These are phyloP conservation scores for Sporothrix inflata DNA, from an alignment of 2,329 filamentous ascomycete genomes.

Conservation along the genomic window DNA sequence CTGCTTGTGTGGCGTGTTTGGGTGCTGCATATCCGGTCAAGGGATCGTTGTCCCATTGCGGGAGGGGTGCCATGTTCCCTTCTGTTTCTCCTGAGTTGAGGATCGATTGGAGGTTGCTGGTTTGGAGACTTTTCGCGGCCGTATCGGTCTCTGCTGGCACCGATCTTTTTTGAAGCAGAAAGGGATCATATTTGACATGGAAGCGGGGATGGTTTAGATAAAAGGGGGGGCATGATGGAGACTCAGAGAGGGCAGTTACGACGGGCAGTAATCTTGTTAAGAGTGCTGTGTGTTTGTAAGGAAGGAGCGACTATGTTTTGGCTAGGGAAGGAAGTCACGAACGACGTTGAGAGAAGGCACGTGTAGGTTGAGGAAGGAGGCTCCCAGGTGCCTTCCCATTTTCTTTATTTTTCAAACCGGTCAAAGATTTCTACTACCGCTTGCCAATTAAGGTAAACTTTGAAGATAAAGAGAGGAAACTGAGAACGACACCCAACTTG, in stretches of 20 bases:
- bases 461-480: not conserved
- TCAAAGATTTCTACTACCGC: not conserved
- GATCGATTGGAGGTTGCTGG: not conserved
- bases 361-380: not conserved
- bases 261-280: not conserved
- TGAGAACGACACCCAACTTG: not conserved
- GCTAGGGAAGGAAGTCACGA: conserved; percentile 3
- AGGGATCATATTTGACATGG: not conserved
- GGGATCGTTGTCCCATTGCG: not conserved
- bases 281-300: not conserved
- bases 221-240: not conserved
- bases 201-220: not conserved
- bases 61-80: not conserved
- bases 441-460: not conserved
- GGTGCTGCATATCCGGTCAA: not conserved
- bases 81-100: too few species aligned
- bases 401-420: too few species aligned
- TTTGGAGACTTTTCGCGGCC: not conserved
- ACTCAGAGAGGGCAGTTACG: not conserved
- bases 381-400: not conserved
- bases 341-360: not conserved
- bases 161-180: not conserved
- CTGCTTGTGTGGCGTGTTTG: not conserved
- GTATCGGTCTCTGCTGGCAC: not conserved
- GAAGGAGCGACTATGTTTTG: conserved; percentile 8